These are phyloP conservation scores for Licmophora abbreviata DNA, from an alignment of 108 stramenopile genomes.

Conservation along the genomic window DNA sequence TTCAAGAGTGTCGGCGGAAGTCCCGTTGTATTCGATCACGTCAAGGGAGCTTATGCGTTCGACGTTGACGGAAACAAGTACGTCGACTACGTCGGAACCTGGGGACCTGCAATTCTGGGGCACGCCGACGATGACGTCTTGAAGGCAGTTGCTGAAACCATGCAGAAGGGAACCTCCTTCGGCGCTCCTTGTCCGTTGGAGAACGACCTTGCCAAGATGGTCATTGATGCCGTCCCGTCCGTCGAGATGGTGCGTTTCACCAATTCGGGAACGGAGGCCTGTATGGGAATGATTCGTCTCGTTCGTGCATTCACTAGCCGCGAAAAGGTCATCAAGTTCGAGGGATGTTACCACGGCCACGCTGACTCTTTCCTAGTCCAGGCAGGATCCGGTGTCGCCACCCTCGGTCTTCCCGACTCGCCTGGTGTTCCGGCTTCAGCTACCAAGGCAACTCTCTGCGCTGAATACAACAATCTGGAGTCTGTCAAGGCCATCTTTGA, in stretches of 20 bases:
- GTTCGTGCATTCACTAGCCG: slow-evolving; percentile 92
- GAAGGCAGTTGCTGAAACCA: slow-evolving; percentile 80
- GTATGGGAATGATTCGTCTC: slow-evolving; percentile 99
- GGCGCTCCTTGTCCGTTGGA: slow-evolving; percentile 94
- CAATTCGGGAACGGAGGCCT: slow-evolving; percentile 98
- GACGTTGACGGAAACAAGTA: slow-evolving; percentile 97
- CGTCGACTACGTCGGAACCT: slow-evolving; percentile 95
- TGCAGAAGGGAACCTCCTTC: slow-evolving; percentile 97
- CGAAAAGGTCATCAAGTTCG: slow-evolving; percentile 97
- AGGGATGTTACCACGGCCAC: slow-evolving; percentile 99
- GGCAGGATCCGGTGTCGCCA: slow-evolving; percentile 97
- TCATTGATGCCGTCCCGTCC: slow-evolving; percentile 95
- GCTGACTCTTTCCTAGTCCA: slow-evolving; percentile 97
- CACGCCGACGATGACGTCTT: slow-evolving; percentile 97
- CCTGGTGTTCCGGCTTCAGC: slow-evolving; percentile 91
- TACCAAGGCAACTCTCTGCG: slow-evolving; percentile 90
- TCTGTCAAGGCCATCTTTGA: slow-evolving; percentile 83
- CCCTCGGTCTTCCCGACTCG: slow-evolving; percentile 95
- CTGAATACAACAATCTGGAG: slow-evolving; percentile 95
- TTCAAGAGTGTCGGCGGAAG: slow-evolving; percentile 98
- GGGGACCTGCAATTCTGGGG: slow-evolving; percentile 98
- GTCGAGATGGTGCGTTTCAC: slow-evolving; percentile 99
- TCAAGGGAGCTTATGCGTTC: slow-evolving; percentile 98
- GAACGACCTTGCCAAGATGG: slow-evolving; percentile 94
- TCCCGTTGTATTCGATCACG: slow-evolving; percentile 94